Base-by-base conservation (phyloP, 306 rosid species). In the Medicago ruthenica region DNA sequence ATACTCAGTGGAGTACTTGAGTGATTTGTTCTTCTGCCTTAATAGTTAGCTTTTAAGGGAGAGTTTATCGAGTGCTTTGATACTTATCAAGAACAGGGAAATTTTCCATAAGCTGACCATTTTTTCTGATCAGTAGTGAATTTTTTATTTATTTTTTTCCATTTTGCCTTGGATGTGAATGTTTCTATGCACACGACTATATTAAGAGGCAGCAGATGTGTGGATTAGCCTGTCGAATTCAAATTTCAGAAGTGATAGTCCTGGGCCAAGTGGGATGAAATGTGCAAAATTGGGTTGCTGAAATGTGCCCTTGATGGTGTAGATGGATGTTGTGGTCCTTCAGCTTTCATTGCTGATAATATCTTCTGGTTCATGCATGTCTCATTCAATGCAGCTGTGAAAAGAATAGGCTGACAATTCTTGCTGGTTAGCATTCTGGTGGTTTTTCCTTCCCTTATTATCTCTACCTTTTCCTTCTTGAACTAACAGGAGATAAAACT, bases 201-300 rank as follows among this genome's bases (percentile, higher is more conserved):
- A 42, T 11, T 42, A 12, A 12, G 51, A 45, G 16, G 51, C 6
- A 12, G 51, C 47, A 9, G 0, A 3, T 42, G 47, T 3, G 47
- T 11, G 14, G 4, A 11, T 42, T 10, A 42, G 47, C 16, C 51
- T 42, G 48, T 34, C 89, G 86, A 93, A 93, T 81, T 91, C 97
- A 36, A 93, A 87, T 76, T 83, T 93, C 79, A 82, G 96, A 86
- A 97, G 91, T 85, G 98, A 91, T 76, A 89, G 97, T 77, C 96
- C 98, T 1, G 92, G 96, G 12, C 97, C 97, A 39, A 87, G 93
- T 9, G 98, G 97, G 41, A 91, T 93, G 98, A 93, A 93, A 58
- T 91, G 98, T 21, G 96, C 96, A 3, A 93, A 93, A 83, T 90
- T 96, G 0, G 96, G 96, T 39, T 91, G 97, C 75, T 93, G 84